phyloP scores from a whole-genome alignment of 495 filamentous ascomycete genomes.

The Immersiella caudata region DNA sequence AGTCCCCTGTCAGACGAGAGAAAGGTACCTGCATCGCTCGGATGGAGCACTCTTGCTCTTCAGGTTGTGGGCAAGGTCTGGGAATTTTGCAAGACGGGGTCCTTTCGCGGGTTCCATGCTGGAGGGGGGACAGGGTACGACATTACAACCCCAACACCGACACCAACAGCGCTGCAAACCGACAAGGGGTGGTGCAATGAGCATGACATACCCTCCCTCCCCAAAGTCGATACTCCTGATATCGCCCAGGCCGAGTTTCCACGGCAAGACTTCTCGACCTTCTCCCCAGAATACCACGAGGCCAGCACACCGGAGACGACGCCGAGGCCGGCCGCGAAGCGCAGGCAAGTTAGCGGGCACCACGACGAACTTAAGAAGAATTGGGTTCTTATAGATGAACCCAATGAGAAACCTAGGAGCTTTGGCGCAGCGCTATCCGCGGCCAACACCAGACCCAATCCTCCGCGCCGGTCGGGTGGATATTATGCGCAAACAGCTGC shows the following conservation, averaged over 20 bases:
- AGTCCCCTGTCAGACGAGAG: not conserved
- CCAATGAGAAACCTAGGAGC: conserved; percentile 28
- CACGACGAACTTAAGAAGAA: conserved; percentile 62
- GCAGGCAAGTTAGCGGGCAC: conserved; percentile 52
- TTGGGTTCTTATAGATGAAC: conserved; percentile 74
- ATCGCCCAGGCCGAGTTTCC: conserved; percentile 24
- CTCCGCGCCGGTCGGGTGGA: conserved; percentile 11
- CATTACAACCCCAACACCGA: conserved; percentile 29
- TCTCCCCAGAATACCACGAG: conserved; percentile 34
- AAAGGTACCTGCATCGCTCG: conserved; percentile 10
- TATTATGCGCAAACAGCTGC: conserved; percentile 28
- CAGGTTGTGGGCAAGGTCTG: conserved; percentile 74
- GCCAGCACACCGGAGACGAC: conserved; percentile 46
- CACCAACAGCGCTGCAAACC: conserved; percentile 30
- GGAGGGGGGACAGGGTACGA: conserved; percentile 76
- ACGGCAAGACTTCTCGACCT: conserved; percentile 23
- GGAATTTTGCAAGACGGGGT: conserved; percentile 74
- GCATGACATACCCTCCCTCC: conserved; percentile 32
- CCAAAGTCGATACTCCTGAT: conserved; percentile 25
- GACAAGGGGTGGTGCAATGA: conserved; percentile 36
- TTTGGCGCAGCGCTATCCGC: conserved; percentile 27
- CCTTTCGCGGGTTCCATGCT: conserved; percentile 82
- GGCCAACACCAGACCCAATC: conserved; percentile 16
- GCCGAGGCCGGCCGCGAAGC: conserved; percentile 51
- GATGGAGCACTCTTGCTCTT: conserved; percentile 52